Conservation (phyloP, 2,329 filamentous ascomycete genomes). For the Ophiosphaerella korrae region DNA sequence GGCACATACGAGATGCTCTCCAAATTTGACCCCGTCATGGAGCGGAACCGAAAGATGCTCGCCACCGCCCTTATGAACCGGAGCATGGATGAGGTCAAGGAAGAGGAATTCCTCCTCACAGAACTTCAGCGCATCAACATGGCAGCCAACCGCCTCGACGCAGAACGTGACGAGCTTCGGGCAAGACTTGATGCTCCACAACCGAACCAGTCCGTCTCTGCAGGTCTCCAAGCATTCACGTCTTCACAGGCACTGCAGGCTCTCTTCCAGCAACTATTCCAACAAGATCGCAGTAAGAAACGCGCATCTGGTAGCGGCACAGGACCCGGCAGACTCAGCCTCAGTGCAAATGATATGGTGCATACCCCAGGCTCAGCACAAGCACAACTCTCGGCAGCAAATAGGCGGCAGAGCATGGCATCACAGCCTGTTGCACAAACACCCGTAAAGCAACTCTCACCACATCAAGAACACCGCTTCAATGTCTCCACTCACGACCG, state of each 20-base stretch:
- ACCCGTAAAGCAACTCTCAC: slow-evolving; percentile 60
- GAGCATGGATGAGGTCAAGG: slow-evolving; percentile 83
- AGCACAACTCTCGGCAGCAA: slow-evolving; percentile 35
- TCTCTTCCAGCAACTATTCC: slow-evolving; percentile 81
- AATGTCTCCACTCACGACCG: slow-evolving; percentile 87
- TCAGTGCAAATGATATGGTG: slow-evolving; percentile 45
- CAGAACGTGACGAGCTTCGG: slow-evolving; percentile 86
- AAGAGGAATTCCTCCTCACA: slow-evolving; percentile 86
- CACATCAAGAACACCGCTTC: slow-evolving; percentile 77
- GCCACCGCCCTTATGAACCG: slow-evolving; percentile 79
- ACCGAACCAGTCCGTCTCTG: slow-evolving; percentile 52
- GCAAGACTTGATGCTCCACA: slow-evolving; percentile 82
- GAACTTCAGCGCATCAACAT: slow-evolving; percentile 92
- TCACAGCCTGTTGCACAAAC: slow-evolving; percentile 47
- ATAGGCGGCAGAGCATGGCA: slow-evolving; percentile 44
- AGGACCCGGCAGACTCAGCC: slow-evolving; percentile 44
- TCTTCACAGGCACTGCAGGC: slow-evolving; percentile 79
- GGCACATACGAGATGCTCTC: slow-evolving; percentile 81
- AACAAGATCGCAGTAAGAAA: slow-evolving; percentile 87
- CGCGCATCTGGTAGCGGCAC: slow-evolving; percentile 56
- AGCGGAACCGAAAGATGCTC: slow-evolving; percentile 81
- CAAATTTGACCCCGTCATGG: slow-evolving; percentile 81
- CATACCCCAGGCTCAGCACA: slow-evolving; percentile 40
- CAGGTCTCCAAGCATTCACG: slow-evolving; percentile 65
- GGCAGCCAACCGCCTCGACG: slow-evolving; percentile 82